These are phyloP conservation scores for Mesotaenium endlicherianum DNA, from an alignment of 139 green algal species.

Conservation along the genomic window DNA sequence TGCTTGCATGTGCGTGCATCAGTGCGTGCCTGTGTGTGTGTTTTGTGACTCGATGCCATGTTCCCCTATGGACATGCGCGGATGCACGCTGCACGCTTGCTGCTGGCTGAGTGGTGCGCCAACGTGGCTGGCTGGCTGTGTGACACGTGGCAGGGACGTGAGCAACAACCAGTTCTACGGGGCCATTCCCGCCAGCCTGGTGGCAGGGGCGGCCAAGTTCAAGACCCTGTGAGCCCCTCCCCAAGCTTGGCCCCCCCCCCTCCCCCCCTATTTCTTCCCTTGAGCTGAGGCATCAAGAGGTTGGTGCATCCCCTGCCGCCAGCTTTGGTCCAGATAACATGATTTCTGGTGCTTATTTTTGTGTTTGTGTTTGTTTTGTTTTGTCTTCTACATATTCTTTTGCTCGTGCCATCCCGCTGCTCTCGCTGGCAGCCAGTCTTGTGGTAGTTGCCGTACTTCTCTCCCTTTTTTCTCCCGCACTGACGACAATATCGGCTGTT, in stretches of 20 bases:
- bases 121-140: too few species aligned
- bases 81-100: not conserved
- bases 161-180: not conserved
- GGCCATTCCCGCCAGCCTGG: not conserved
- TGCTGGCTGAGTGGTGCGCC: not conserved
- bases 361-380: not conserved
- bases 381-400: not conserved
- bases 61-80: not conserved
- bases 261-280: not conserved
- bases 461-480: constrained; percentile 1
- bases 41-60: too few species aligned
- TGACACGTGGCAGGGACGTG: not conserved
- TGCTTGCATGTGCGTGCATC: not conserved
- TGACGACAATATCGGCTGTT: not conserved
- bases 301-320: not conserved
- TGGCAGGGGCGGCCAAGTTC: not conserved
- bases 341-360: not conserved
- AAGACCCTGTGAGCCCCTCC: not conserved
- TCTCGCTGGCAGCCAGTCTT: not conserved
- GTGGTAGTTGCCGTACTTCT: not conserved
- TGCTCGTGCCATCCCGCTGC: not conserved
- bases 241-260: not conserved
- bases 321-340: not conserved
- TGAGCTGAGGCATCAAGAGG: not conserved
- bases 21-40: too few species aligned